phyloP scores from a whole-genome alignment of 805 yeast genomes.

The Barnettozyma populi region DNA sequence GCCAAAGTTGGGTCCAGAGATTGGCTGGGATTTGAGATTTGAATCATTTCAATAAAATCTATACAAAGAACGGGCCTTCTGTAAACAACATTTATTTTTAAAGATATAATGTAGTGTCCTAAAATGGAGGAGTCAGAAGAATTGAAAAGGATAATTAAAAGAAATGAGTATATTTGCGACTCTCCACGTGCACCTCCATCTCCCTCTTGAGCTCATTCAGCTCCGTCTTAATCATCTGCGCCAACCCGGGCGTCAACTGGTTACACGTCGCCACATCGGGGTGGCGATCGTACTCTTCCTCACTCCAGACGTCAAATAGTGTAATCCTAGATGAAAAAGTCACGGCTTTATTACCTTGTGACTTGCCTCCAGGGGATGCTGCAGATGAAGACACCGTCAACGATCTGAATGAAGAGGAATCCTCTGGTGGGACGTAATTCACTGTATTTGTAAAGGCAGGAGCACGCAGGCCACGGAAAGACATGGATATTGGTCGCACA shows the following conservation, averaged over 20 bases:
- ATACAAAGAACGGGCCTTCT: background rate
- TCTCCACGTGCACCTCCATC: conserved; percentile 80
- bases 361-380: background rate
- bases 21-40: conserved; percentile 95
- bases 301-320: conserved; percentile 78
- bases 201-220: conserved; percentile 69
- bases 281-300: conserved; percentile 83
- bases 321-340: conserved; percentile 77
- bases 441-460: conserved; percentile 45
- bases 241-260: conserved; percentile 79
- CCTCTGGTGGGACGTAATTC: conserved; percentile 21
- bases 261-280: conserved; percentile 93
- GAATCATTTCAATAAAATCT: conserved; percentile 32
- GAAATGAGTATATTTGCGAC: conserved; percentile 80
- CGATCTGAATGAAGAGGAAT: conserved; percentile 26
- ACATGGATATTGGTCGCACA: conserved; percentile 38
- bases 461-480: conserved; percentile 58
- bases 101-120: background rate
- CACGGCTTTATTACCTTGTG: conserved; percentile 28
- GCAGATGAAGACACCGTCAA: background rate
- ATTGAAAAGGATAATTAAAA: conserved; percentile 33
- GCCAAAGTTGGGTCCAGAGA: conserved; percentile 83
- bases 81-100: background rate
- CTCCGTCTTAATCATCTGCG: conserved; percentile 82
- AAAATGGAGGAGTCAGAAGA: background rate